phyloP scores from a whole-genome alignment of 257 asterid genomes.

The Lantana camara region DNA sequence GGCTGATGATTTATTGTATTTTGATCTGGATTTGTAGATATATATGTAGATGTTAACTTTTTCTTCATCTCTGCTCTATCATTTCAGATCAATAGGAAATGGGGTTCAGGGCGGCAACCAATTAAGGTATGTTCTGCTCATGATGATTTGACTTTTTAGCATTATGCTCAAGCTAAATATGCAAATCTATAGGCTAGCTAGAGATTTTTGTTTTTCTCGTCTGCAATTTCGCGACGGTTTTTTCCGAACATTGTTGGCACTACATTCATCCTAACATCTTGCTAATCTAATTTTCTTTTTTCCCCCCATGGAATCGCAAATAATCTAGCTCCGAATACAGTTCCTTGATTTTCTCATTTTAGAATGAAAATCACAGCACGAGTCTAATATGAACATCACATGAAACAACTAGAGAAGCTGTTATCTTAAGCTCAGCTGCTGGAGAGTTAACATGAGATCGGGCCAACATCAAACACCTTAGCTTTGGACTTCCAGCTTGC shows the following conservation, averaged over 20 bases:
- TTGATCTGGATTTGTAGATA: not conserved
- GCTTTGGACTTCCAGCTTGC: no score
- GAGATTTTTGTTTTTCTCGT: not conserved
- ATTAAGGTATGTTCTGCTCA: constrained; percentile 44
- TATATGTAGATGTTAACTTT: constrained; percentile 25
- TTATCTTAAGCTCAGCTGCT: not conserved
- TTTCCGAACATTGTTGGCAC: not conserved
- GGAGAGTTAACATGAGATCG: not conserved
- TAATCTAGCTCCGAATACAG: not conserved
- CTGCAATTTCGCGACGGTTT: not conserved
- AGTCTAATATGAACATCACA: constrained; percentile 3
- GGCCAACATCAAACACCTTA: no score
- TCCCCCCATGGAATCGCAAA: not conserved
- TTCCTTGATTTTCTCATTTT: not conserved
- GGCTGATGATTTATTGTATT: not conserved
- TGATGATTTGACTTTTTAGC: constrained; percentile 10
- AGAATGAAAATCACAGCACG: constrained; percentile 8
- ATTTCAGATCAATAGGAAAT: constrained; percentile 48
- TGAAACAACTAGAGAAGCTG: not conserved
- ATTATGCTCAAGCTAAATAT: not conserved
- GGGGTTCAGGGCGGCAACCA: constrained; percentile 57
- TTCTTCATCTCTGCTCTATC: constrained; percentile 12
- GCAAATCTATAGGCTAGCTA: not conserved
- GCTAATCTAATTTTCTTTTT: not conserved
- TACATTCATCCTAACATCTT: not conserved